Conservation (phyloP, 495 filamentous ascomycete genomes). For the Penicillium steckii region DNA sequence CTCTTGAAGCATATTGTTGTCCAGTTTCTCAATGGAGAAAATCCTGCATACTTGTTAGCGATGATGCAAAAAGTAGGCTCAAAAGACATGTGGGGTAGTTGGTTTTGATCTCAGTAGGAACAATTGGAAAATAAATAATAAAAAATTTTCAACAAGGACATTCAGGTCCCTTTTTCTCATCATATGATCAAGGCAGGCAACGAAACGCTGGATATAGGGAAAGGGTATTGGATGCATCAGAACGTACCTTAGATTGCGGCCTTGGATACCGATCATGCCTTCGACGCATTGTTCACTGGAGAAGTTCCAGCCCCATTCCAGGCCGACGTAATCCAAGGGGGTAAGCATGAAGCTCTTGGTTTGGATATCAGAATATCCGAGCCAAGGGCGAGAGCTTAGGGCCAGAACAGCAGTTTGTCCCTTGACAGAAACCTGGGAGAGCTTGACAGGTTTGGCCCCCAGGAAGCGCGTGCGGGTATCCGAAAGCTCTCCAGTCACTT, state of each 20-base stretch:
- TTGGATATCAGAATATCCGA: constrained; percentile 83
- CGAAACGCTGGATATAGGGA: constrained; percentile 4
- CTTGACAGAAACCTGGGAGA: constrained; percentile 84
- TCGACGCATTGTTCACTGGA: constrained; percentile 89
- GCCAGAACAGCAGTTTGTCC: constrained; percentile 85
- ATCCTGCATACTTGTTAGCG: constrained; percentile 59
- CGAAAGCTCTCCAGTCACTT: constrained; percentile 88
- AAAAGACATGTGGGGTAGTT: background rate
- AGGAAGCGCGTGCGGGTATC: constrained; percentile 94
- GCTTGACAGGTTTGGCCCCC: constrained; percentile 80
- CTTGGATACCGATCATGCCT: constrained; percentile 95
- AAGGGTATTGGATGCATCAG: background rate
- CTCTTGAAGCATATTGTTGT: constrained; percentile 84
- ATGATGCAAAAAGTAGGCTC: constrained; percentile 1
- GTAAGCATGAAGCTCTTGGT: constrained; percentile 88
- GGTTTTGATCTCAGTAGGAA: constrained; percentile 62
- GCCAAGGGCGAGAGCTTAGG: constrained; percentile 85
- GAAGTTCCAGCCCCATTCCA: constrained; percentile 95
- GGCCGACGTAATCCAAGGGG: constrained; percentile 79
- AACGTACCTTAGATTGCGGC: constrained; percentile 81
- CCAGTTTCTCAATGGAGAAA: constrained; percentile 83
- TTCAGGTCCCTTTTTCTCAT: constrained; percentile 62
- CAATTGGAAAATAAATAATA: constrained; percentile 63
- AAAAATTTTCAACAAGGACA: constrained; percentile 53
- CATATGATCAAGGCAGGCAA: constrained; percentile 53